phyloP scores from a whole-genome alignment of 73 alveolate genomes.

The Tetrahymena borealis region DNA sequence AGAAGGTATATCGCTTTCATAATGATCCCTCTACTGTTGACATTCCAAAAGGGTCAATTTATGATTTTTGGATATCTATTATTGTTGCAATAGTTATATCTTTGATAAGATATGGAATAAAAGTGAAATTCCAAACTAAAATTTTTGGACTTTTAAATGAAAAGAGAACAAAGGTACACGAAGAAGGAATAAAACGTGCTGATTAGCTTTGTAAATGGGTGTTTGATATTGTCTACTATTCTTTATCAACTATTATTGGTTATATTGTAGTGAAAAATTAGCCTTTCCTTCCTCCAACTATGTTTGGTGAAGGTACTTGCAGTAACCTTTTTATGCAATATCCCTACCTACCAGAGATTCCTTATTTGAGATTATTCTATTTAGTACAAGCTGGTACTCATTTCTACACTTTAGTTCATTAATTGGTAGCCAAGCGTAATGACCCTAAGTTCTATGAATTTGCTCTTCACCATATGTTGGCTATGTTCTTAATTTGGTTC shows the following conservation, averaged over 20 bases:
- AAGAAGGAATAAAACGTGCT: not conserved
- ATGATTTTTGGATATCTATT: not conserved
- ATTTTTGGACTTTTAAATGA: not conserved
- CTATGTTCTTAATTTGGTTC: conserved; percentile 15
- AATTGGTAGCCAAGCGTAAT: not conserved
- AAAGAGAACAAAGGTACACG: not conserved
- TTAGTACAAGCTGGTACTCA: not conserved
- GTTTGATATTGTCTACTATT: not conserved
- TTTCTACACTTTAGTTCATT: not conserved
- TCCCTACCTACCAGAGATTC: not conserved
- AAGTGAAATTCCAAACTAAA: not conserved
- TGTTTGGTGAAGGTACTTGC: not conserved
- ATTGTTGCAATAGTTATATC: not conserved
- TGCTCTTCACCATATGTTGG: conserved; percentile 21
- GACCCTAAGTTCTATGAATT: conserved; percentile 34
- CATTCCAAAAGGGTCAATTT: not conserved
- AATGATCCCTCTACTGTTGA: not conserved
- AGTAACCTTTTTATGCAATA: not conserved
- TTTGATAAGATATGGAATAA: not conserved
- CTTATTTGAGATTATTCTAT: not conserved
- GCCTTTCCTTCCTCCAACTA: not conserved
- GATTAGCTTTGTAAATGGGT: not conserved
- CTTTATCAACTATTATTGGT: not conserved
- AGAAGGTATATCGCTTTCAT: not conserved
- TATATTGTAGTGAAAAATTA: not conserved